Evolutionary conservation across 441 rosid genomes (phyloP).

Genomic region (Breynia disticha): DNA sequence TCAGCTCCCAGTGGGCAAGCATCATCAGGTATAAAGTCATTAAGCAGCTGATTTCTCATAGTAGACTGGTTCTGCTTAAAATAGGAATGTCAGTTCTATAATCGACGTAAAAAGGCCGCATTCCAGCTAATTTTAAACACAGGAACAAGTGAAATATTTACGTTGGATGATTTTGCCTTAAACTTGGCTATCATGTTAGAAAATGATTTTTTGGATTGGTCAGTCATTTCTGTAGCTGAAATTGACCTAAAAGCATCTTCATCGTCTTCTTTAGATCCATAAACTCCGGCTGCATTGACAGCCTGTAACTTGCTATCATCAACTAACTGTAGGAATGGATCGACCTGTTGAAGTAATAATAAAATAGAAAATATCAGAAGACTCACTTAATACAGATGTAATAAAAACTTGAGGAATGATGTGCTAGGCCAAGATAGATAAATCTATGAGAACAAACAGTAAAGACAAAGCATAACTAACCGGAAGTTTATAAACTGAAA

Average conservation of each 20-base stretch:
- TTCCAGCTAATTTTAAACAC: slow-evolving; percentile 3
- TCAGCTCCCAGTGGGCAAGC: slow-evolving; percentile 64
- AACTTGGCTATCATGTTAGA: slow-evolving; percentile 52
- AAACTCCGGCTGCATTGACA: slow-evolving; percentile 24
- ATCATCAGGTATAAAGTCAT: slow-evolving; percentile 58
- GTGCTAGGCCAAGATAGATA: too few species aligned
- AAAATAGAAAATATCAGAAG: background rate
- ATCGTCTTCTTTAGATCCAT: slow-evolving; percentile 75
- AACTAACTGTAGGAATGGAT: slow-evolving; percentile 63
- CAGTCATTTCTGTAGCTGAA: slow-evolving; percentile 41
- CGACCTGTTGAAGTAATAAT: slow-evolving; percentile 30
- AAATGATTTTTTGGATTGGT: slow-evolving; percentile 52
- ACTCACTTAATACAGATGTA: background rate
- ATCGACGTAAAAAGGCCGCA: background rate
- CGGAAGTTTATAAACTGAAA: background rate
- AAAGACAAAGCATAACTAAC: background rate
- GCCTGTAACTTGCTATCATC: slow-evolving; percentile 69
- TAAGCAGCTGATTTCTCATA: slow-evolving; percentile 45
- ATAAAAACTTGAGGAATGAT: too few species aligned
- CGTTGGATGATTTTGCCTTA: slow-evolving; percentile 48
- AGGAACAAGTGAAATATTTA: slow-evolving; percentile 19
- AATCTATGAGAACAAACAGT: too few species aligned
- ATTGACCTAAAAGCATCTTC: slow-evolving; percentile 51
- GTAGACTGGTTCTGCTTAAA: slow-evolving; percentile 39
- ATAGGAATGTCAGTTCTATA: slow-evolving; percentile 13